A percentile compares a stretch with the other conserved stretches of the same genome.
Conservation (phyloP, 2,329 filamentous ascomycete species). For the Monosporascus sp. region DNA sequence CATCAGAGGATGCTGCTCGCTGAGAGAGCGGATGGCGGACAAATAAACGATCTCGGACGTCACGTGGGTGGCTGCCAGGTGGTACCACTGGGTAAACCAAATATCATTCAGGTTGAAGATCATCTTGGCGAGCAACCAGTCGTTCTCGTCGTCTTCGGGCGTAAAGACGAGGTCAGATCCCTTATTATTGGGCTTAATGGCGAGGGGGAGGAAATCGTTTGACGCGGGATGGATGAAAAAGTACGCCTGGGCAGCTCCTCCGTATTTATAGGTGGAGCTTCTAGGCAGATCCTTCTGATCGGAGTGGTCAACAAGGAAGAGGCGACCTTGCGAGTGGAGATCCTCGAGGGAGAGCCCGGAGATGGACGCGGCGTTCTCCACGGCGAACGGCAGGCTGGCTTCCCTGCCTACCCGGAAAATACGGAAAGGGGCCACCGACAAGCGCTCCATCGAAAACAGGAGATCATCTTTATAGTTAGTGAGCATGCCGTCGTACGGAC, state of each 20-base stretch:
- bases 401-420: constrained; percentile 27
- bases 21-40: constrained; percentile 40
- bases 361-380: constrained; percentile 28
- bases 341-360: constrained; percentile 24
- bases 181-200: constrained; percentile 38
- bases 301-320: constrained; percentile 39
- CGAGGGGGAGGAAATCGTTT: constrained; percentile 40
- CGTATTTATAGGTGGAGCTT: constrained; percentile 22
- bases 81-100: constrained; percentile 37
- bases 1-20: constrained; percentile 38
- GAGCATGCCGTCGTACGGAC: constrained; percentile 29
- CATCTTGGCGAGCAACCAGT: constrained; percentile 47
- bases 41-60: constrained; percentile 37
- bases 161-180: constrained; percentile 39
- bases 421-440: constrained; percentile 36
- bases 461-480: constrained; percentile 41
- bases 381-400: constrained; percentile 30
- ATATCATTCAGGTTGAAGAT: constrained; percentile 43
- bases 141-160: constrained; percentile 34
- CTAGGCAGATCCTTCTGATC: constrained; percentile 24
- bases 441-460: constrained; percentile 41
- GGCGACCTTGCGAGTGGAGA: constrained; percentile 30
- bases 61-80: constrained; percentile 38
- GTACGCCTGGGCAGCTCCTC: constrained; percentile 38
- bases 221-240: constrained; percentile 38